A percentile compares a stretch with the other conserved stretches of the same genome.
phyloP scores from a whole-genome alignment of 306 rosid species.

The Delonix regia region DNA sequence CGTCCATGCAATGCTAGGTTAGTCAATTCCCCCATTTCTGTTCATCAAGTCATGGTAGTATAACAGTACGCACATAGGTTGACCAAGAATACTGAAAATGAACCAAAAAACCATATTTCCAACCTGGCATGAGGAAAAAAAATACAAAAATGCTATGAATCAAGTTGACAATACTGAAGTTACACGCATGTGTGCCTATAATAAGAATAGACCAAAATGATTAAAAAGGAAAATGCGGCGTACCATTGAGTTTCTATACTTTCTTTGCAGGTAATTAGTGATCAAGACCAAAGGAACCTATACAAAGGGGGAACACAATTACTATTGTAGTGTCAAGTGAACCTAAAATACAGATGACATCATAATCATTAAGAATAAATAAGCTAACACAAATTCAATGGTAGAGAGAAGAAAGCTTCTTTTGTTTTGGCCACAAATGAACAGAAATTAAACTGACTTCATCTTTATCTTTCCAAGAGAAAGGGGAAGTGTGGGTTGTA shows the following conservation, averaged over 20 bases:
- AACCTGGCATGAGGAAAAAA: conserved; percentile 53
- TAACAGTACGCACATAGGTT: conserved; percentile 91
- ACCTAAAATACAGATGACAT: conserved; percentile 25
- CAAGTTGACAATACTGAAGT: conserved; percentile 9
- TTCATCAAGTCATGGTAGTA: conserved; percentile 96
- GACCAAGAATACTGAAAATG: conserved; percentile 86
- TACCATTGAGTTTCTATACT: conserved; percentile 88
- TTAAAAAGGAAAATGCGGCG: conserved; percentile 31
- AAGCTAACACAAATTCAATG: neutral
- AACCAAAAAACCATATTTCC: conserved; percentile 98
- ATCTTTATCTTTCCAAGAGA: neutral
- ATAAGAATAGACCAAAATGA: conserved; percentile 2
- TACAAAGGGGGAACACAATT: conserved; percentile 15
- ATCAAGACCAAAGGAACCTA: conserved; percentile 86
- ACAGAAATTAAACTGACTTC: neutral
- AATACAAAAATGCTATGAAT: conserved; percentile 1
- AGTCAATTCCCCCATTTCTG: conserved; percentile 53
- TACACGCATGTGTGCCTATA: neutral
- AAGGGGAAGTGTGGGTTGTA: neutral
- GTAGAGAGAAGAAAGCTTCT: neutral
- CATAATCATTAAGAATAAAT: neutral
- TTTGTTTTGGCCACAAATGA: neutral
- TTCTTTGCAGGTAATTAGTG: conserved; percentile 78
- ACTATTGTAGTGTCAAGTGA: conserved; percentile 28
- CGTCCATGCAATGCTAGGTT: conserved; percentile 18